Percentiles rank a stretch among this genome's conserved stretches.
Evolutionary conservation across 441 rosid species (phyloP).

Genomic region (Pelargonium fulgidum): DNA sequence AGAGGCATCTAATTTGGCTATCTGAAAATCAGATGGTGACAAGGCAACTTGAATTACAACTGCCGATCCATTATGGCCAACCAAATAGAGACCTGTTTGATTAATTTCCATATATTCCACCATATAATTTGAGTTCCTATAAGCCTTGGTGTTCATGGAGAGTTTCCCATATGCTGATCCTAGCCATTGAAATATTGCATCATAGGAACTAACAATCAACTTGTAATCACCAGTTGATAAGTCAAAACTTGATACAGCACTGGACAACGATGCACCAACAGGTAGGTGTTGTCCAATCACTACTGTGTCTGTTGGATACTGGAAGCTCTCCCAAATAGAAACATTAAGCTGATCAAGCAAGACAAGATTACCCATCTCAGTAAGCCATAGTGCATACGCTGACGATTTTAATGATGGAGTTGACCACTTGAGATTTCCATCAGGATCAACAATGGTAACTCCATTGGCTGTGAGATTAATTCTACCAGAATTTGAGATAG

Average conservation of each 20-base stretch:
- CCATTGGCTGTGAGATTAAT: slow-evolving; percentile 54
- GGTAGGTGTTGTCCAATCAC: slow-evolving; percentile 56
- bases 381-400: slow-evolving; percentile 41
- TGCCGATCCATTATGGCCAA: slow-evolving; percentile 50
- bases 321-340: slow-evolving; percentile 80
- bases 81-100: slow-evolving; percentile 48
- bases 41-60: slow-evolving; percentile 39
- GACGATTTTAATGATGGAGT: slow-evolving; percentile 49
- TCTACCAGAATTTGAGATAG: slow-evolving; percentile 53
- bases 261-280: slow-evolving; percentile 32
- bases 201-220: slow-evolving; percentile 39
- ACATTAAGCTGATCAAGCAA: slow-evolving; percentile 47
- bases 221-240: slow-evolving; percentile 57
- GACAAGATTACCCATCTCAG: slow-evolving; percentile 68
- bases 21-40: slow-evolving; percentile 39
- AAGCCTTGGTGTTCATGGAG: slow-evolving; percentile 50
- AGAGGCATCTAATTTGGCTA: slow-evolving; percentile 48
- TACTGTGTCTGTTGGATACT: slow-evolving; percentile 61
- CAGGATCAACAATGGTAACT: slow-evolving; percentile 43
- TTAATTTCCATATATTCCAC: slow-evolving; percentile 57
- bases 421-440: slow-evolving; percentile 48
- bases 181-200: slow-evolving; percentile 50
- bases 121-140: slow-evolving; percentile 29
- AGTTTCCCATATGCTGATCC: slow-evolving; percentile 63
- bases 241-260: slow-evolving; percentile 39